phyloP scores from a whole-genome alignment of 192 early-diverging fungal genomes.

The Coemansia sp. region DNA sequence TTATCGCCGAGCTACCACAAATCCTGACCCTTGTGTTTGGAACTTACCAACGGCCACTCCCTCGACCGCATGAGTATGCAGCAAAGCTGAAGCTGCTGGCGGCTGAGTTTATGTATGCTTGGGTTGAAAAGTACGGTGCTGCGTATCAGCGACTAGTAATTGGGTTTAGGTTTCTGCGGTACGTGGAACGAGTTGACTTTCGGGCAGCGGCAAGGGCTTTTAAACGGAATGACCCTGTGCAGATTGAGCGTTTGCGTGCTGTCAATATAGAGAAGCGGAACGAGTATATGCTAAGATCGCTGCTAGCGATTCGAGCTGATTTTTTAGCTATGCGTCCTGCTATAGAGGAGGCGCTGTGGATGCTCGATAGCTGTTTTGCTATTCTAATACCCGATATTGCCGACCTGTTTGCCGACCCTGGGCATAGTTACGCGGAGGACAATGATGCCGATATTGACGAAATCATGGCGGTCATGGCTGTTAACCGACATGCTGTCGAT shows the following conservation, averaged over 20 bases:
- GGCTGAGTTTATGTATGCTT: conserved; percentile 59
- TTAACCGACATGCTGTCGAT: conserved; percentile 64
- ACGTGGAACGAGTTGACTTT: conserved; percentile 47
- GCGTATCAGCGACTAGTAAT: conserved; percentile 62
- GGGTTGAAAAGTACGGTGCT: conserved; percentile 62
- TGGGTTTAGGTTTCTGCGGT: conserved; percentile 62
- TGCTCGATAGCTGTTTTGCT: conserved; percentile 33
- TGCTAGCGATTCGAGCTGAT: conserved; percentile 27
- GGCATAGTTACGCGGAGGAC: not conserved
- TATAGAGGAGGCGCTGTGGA: conserved; percentile 13
- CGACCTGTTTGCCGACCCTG: conserved; percentile 20
- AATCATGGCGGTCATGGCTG: conserved; percentile 63
- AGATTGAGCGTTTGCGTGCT: not conserved
- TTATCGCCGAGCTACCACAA: conserved; percentile 58
- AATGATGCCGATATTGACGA: conserved; percentile 36
- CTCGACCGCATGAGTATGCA: conserved; percentile 61
- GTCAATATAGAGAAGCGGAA: conserved; percentile 1
- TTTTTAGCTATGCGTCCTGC: conserved; percentile 5
- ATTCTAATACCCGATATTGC: conserved; percentile 49
- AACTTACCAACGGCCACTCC: conserved; percentile 58
- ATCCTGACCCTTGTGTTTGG: conserved; percentile 64
- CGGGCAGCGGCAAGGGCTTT: conserved; percentile 14
- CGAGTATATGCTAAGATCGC: conserved; percentile 39
- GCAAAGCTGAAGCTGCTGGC: conserved; percentile 55
- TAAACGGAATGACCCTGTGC: conserved; percentile 24